Evolutionary conservation across 768 basidiomycete species (phyloP), one percentile per base, ranked within the genome.

Genomic region (Kwoniella sp.): DNA sequence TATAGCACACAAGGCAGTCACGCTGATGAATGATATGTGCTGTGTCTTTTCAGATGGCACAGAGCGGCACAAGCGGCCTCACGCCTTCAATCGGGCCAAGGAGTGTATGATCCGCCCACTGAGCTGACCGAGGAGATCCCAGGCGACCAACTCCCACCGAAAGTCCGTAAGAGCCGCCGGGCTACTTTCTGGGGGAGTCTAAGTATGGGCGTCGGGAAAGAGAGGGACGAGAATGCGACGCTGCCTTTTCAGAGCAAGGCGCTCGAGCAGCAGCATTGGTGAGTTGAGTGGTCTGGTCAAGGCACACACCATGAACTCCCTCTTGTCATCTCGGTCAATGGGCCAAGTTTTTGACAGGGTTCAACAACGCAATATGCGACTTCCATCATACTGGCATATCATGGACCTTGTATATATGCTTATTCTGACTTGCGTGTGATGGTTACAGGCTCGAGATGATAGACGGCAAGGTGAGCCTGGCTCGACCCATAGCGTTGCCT

Each of bases 191-290:
- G 52, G 67, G 73, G 73, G 4, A 72, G 50, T 54, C 53, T 75
- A 33, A 72, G 63, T 26, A 27, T 70, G 40, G 64, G 65, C 6
- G 40, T 64, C 2, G 68, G 68, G 17, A 67, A 57, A 36, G 60
- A 61, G 29, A 67, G 64, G 56, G 68, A 71, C 53, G 67, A 77
- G 50, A 54, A 51, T 19, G 69, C 68, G 68, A 60, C 58, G 33
- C 52, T 77, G 59, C 70, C 70, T 9, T 74, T 63, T 47, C 46
- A 58, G 24, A 68, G 68, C 33, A 77, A 77, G 44, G 49, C 66
- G 22, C 58, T 79, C 40, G 76, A 77, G 50, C 70, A 74, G 66
- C 71, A 73, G 57, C 76, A 79, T 58, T 77, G 74, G 76, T 71
- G 33, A 37, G 72, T 69, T 2, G 10, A 8, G 22, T n/a, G n/a